Percentiles rank a stretch among this genome's conserved stretches.
Evolutionary conservation across 352 stramenopile species (phyloP).

Genomic region (Phytophthora tubulina): DNA sequence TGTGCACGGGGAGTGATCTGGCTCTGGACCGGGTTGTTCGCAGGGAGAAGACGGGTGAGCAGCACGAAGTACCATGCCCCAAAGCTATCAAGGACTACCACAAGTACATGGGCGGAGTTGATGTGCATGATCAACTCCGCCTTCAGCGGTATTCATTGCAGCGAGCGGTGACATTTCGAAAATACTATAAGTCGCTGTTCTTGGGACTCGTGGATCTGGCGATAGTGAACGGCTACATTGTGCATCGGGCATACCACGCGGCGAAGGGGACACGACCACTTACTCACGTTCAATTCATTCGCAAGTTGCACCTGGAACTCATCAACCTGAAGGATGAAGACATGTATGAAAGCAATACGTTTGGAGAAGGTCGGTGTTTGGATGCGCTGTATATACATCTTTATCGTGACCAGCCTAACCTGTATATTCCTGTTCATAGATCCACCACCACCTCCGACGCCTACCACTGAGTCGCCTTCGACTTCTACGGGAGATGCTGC

Average conservation of each 20-base stretch:
- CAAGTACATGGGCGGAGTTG: neutral
- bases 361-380: neutral
- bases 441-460: neutral
- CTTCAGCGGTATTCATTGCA: conserved; percentile 3
- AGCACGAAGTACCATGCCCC: conserved; percentile 5
- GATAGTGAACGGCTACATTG: conserved; percentile 11
- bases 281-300: conserved; percentile 6
- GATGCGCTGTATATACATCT: neutral
- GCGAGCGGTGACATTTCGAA: conserved; percentile 5
- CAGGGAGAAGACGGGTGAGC: neutral
- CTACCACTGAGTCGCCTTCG: too few species aligned
- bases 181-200: conserved; percentile 18
- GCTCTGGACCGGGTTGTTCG: neutral
- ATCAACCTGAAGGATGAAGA: conserved; percentile 1
- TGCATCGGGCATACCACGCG: neutral
- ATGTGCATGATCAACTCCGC: conserved; percentile 5
- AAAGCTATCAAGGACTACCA: conserved; percentile 15
- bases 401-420: neutral
- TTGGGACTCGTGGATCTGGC: conserved; percentile 7
- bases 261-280: neutral
- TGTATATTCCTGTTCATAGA: neutral
- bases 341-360: conserved; percentile 12
- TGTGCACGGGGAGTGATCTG: neutral
- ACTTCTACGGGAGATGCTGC: too few species aligned
- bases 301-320: neutral